Evolutionary conservation across 2,329 filamentous ascomycete genomes (phyloP).

Genomic region (Dothistroma septosporum): DNA sequence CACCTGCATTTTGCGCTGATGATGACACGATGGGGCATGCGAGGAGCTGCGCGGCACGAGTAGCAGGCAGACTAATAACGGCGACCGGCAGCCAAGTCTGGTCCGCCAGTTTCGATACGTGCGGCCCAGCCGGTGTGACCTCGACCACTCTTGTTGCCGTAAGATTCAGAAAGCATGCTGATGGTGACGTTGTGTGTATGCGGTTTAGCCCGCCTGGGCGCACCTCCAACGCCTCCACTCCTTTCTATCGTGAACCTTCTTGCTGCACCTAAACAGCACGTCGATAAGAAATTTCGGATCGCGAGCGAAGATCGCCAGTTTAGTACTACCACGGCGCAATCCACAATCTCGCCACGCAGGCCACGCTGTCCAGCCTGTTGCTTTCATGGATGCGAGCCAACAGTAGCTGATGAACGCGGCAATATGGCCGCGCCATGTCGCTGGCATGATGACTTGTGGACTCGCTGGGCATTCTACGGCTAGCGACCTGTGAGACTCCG

Average conservation of each 20-base stretch:
- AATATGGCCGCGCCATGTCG: constrained; percentile 9
- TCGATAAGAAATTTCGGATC: constrained; percentile 17
- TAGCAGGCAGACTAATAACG: neutral
- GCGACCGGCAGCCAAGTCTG: neutral
- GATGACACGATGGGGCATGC: constrained; percentile 6
- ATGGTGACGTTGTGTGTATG: constrained; percentile 2
- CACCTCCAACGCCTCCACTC: constrained; percentile 15
- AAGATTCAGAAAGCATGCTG: neutral
- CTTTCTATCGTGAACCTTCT: constrained; percentile 16
- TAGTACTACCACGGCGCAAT: constrained; percentile 18
- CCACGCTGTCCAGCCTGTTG: constrained; percentile 7
- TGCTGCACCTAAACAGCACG: constrained; percentile 12
- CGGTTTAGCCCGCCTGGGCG: constrained; percentile 10
- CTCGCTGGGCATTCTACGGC: constrained; percentile 16
- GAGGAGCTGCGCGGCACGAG: neutral
- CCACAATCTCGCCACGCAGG: constrained; percentile 12
- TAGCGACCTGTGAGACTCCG: constrained; percentile 12
- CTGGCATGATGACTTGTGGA: constrained; percentile 13
- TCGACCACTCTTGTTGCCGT: neutral
- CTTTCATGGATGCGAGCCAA: constrained; percentile 10
- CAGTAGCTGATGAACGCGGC: constrained; percentile 5
- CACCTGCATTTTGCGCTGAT: neutral
- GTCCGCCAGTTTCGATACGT: neutral
- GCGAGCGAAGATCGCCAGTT: constrained; percentile 13
- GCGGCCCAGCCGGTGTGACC: constrained; percentile 4